Evolutionary conservation across 2,329 filamentous ascomycete species (phyloP).

Genomic region (Colletotrichum chlorophyti): DNA sequence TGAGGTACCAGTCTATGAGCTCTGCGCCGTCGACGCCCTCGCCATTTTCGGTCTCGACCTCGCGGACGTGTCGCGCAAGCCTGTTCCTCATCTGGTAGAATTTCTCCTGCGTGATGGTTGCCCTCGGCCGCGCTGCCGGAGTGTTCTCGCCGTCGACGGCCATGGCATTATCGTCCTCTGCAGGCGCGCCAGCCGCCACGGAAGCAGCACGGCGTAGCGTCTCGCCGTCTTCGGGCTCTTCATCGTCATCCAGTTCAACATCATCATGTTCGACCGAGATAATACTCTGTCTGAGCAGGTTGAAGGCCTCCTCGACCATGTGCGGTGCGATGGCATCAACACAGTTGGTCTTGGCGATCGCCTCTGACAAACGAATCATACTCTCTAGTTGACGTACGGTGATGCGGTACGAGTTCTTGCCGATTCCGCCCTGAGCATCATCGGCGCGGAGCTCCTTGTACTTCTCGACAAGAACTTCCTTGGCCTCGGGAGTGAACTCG

Average conservation of each 20-base stretch:
- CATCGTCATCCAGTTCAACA: constrained; percentile 84
- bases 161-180: constrained; percentile 53
- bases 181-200: constrained; percentile 52
- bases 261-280: constrained; percentile 98
- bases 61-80: constrained; percentile 81
- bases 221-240: constrained; percentile 53
- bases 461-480: constrained; percentile 82
- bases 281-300: constrained; percentile 90
- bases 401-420: constrained; percentile 95
- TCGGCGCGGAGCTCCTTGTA: constrained; percentile 96
- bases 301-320: constrained; percentile 92
- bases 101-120: constrained; percentile 93
- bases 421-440: constrained; percentile 92
- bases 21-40: constrained; percentile 87
- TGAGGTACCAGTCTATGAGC: constrained; percentile 87
- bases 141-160: constrained; percentile 44
- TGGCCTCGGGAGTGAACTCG: constrained; percentile 88
- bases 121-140: constrained; percentile 50
- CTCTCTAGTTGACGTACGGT: constrained; percentile 96
- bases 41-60: constrained; percentile 77
- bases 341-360: constrained; percentile 98
- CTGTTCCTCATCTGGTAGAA: constrained; percentile 90
- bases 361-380: constrained; percentile 93
- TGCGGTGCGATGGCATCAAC: constrained; percentile 84
- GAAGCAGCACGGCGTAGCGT: constrained; percentile 48